Evolutionary conservation across 1,284 basidiomycete genomes (phyloP).

Genomic region (Stereum hirsutum): DNA sequence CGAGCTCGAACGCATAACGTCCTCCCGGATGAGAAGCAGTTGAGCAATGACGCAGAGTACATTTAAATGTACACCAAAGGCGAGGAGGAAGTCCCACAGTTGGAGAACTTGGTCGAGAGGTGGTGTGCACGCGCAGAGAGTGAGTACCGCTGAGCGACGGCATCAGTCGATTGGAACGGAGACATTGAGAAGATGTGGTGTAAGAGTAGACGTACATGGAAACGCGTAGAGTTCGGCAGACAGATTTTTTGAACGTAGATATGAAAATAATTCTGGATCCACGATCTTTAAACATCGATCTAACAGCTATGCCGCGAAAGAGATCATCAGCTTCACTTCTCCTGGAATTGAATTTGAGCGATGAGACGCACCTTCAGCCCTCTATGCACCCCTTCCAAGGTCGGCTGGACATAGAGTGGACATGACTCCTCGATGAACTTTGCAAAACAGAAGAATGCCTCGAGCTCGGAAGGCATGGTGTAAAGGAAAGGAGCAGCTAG

Average conservation of each 20-base stretch:
- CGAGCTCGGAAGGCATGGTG: slow-evolving; percentile 90
- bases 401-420: slow-evolving; percentile 93
- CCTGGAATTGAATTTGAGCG: too few relatives aligned
- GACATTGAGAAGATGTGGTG: not conserved
- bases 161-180: not conserved
- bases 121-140: slow-evolving; percentile 93
- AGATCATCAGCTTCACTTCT: not conserved
- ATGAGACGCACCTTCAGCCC: slow-evolving; percentile 86
- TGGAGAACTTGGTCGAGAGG: slow-evolving; percentile 90
- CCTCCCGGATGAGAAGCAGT: slow-evolving; percentile 80
- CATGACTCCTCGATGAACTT: slow-evolving; percentile 92
- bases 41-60: slow-evolving; percentile 96
- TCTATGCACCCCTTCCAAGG: slow-evolving; percentile 88
- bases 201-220: slow-evolving; percentile 60
- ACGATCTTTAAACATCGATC: slow-evolving; percentile 89
- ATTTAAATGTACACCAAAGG: slow-evolving; percentile 94
- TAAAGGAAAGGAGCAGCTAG: slow-evolving; percentile 96
- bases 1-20: slow-evolving; percentile 82
- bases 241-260: slow-evolving; percentile 87
- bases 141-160: slow-evolving; percentile 68
- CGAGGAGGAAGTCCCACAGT: slow-evolving; percentile 95
- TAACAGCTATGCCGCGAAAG: slow-evolving; percentile 53
- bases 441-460: slow-evolving; percentile 93
- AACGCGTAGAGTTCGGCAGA: slow-evolving; percentile 98
- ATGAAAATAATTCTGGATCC: slow-evolving; percentile 76